Conservation (phyloP, 306 rosid species). For the Trifolium dubium region DNA sequence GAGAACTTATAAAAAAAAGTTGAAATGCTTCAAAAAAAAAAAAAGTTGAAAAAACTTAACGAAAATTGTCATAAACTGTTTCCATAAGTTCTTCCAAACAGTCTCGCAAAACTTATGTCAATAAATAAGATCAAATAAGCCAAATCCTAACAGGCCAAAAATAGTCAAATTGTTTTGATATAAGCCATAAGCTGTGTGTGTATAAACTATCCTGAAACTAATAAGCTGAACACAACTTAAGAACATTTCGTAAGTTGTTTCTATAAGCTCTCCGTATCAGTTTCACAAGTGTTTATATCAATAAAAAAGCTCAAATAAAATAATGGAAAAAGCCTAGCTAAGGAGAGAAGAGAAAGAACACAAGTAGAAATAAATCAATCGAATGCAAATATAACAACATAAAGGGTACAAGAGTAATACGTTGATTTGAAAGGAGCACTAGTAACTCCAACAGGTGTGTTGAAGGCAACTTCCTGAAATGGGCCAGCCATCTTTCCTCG, state of each 20-base stretch:
- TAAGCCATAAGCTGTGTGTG: neutral
- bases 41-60: too few relatives aligned
- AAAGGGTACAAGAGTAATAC: slow-evolving; percentile 48
- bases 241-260: neutral
- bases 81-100: too few relatives aligned
- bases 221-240: neutral
- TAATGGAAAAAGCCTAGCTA: neutral
- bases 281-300: neutral
- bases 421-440: slow-evolving; percentile 95
- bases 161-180: neutral
- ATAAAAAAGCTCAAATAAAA: neutral
- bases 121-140: too few relatives aligned
- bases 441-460: slow-evolving; percentile 77
- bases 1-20: too few relatives aligned
- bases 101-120: too few relatives aligned
- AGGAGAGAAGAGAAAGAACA: slow-evolving; percentile 16
- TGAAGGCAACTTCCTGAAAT: slow-evolving; percentile 94
- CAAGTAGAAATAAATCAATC: slow-evolving; percentile 9
- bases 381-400: neutral
- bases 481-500: slow-evolving; percentile 99
- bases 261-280: neutral
- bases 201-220: neutral
- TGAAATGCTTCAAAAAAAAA: too few relatives aligned
- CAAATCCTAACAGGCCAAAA: too few relatives aligned
- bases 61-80: too few relatives aligned